Conservation (phyloP, 1,284 basidiomycete species). For the Rhodotorula sp. region DNA sequence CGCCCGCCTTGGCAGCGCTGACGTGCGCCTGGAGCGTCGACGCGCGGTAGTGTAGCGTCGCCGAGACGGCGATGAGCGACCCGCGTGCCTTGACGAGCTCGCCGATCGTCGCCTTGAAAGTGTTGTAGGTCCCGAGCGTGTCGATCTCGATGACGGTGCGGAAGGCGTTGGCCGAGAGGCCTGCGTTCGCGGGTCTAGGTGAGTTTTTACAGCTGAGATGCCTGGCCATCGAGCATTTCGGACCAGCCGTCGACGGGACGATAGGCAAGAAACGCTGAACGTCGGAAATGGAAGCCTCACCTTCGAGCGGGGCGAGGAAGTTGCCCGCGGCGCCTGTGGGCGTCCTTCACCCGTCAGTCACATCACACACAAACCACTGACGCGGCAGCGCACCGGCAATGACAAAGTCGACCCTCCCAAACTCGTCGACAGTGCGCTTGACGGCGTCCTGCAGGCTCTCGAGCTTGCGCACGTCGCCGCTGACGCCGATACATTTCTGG, state of each 20-base stretch:
- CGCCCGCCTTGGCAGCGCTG: constrained; percentile 89
- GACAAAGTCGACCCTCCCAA: constrained; percentile 90
- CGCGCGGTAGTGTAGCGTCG: constrained; percentile 82
- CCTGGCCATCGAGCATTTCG: too few relatives aligned
- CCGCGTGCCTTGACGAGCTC: constrained; percentile 72
- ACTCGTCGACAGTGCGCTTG: constrained; percentile 68
- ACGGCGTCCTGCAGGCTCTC: constrained; percentile 74
- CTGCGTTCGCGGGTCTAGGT: neutral
- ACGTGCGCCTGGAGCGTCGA: constrained; percentile 92
- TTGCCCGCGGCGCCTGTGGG: constrained; percentile 47
- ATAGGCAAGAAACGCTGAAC: too few relatives aligned
- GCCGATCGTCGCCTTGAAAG: constrained; percentile 83
- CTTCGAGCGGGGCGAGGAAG: constrained; percentile 49
- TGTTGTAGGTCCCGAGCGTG: constrained; percentile 82
- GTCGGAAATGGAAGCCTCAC: constrained; percentile 36
- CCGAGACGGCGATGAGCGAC: constrained; percentile 81
- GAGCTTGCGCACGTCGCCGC: constrained; percentile 81
- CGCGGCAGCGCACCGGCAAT: constrained; percentile 56
- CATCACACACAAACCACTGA: neutral
- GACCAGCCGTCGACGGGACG: too few relatives aligned
- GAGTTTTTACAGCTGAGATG: constrained; percentile 9
- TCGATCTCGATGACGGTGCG: constrained; percentile 93
- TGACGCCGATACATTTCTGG: constrained; percentile 67
- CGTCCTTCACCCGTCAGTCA: neutral
- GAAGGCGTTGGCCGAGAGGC: constrained; percentile 74